Conservation (phyloP, 176 grass and related monocot genomes). For the Eragrostis curvula region DNA sequence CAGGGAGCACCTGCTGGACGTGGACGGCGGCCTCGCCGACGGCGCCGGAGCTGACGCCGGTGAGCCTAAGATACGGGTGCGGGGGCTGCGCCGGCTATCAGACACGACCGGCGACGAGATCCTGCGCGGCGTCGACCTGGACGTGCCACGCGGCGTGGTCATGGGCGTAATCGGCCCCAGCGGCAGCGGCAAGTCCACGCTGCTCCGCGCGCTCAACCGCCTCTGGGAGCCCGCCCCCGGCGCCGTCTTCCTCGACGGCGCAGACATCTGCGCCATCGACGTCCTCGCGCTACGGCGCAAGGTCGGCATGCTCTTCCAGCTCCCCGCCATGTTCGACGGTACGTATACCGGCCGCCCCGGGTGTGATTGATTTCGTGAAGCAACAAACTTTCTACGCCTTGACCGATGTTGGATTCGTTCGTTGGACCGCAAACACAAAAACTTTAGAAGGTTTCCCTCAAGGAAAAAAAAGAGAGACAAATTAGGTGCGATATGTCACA, state of each 20-base stretch:
- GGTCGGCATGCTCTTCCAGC: slow-evolving; percentile 99
- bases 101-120: slow-evolving; percentile 69
- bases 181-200: slow-evolving; percentile 98
- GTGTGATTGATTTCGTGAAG: not conserved
- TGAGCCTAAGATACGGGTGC: slow-evolving; percentile 68
- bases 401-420: no score
- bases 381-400: no score
- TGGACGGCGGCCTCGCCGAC: slow-evolving; percentile 22
- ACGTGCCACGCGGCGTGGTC: slow-evolving; percentile 72
- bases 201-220: slow-evolving; percentile 91
- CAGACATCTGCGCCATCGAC: slow-evolving; percentile 75
- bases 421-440: no score
- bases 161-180: slow-evolving; percentile 93
- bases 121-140: slow-evolving; percentile 63
- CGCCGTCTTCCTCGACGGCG: slow-evolving; percentile 76
- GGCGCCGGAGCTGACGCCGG: no score
- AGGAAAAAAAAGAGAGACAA: no score
- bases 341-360: no score
- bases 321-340: slow-evolving; percentile 96
- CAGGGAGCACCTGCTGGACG: slow-evolving; percentile 70
- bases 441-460: no score
- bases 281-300: slow-evolving; percentile 81
- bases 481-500: no score
- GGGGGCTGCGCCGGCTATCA: slow-evolving; percentile 57
- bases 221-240: slow-evolving; percentile 82